Evolutionary conservation across 176 grass and related monocot genomes (phyloP).

Genomic region (Oryza officinalis): DNA sequence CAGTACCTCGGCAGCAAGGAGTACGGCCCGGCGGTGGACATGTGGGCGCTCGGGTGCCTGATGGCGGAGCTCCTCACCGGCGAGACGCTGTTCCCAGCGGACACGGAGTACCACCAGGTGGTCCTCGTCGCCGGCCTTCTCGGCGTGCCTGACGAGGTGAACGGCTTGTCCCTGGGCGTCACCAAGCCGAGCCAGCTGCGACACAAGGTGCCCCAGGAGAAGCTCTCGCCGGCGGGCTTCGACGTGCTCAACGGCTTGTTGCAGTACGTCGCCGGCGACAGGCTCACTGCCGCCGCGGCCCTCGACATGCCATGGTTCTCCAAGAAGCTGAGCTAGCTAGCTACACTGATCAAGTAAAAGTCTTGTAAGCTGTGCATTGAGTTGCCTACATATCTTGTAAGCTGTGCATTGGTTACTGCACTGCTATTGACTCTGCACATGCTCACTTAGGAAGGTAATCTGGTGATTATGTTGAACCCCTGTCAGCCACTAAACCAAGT

Average conservation of each 20-base stretch:
- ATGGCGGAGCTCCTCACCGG: constrained; percentile 22
- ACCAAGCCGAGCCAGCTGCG: background rate
- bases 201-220: background rate
- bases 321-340: background rate
- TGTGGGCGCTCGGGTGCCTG: constrained; percentile 9
- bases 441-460: background rate
- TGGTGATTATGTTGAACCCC: no score
- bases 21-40: background rate
- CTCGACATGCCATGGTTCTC: background rate
- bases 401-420: no score
- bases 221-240: background rate
- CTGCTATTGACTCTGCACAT: no score
- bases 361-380: background rate
- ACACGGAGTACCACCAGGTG: constrained; percentile 5
- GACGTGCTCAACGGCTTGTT: background rate
- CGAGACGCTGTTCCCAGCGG: constrained; percentile 22
- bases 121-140: background rate
- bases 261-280: background rate
- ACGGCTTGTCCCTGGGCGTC: background rate
- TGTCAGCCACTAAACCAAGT: background rate
- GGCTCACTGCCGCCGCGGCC: background rate
- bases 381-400: background rate
- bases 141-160: background rate
- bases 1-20: background rate
- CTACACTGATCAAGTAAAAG: no score